Conservation (phyloP, 768 basidiomycete genomes). For the Agrocybe praecox region DNA sequence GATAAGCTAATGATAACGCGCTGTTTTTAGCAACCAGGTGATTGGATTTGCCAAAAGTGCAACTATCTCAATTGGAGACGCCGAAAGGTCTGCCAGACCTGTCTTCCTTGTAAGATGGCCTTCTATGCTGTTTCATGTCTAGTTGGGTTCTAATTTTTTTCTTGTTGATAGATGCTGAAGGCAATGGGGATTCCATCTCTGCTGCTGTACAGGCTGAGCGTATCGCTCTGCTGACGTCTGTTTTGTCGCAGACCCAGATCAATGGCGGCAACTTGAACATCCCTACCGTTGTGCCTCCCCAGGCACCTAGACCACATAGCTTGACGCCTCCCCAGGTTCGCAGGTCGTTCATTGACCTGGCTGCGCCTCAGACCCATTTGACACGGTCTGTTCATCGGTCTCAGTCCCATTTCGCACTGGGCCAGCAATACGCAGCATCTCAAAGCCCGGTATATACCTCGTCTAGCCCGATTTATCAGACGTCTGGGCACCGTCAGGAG, state of each 20-base stretch:
- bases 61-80: slow-evolving; percentile 89
- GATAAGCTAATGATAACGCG: neutral
- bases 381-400: slow-evolving; percentile 47
- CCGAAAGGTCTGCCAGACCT: slow-evolving; percentile 89
- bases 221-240: slow-evolving; percentile 76
- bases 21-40: slow-evolving; percentile 61
- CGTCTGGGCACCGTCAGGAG: slow-evolving; percentile 37
- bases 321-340: slow-evolving; percentile 48
- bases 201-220: slow-evolving; percentile 84
- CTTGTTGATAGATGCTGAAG: slow-evolving; percentile 69
- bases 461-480: slow-evolving; percentile 70
- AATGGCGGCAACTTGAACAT: slow-evolving; percentile 16
- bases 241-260: slow-evolving; percentile 60
- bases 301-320: slow-evolving; percentile 42
- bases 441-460: slow-evolving; percentile 20
- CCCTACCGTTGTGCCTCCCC: slow-evolving; percentile 15
- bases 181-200: slow-evolving; percentile 87
- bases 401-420: slow-evolving; percentile 52
- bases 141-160: slow-evolving; percentile 4
- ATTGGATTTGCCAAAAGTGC: slow-evolving; percentile 84
- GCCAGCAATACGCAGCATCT: slow-evolving; percentile 39
- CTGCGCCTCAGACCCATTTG: slow-evolving; percentile 3
- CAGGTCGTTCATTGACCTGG: slow-evolving; percentile 36
- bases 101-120: slow-evolving; percentile 69
- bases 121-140: slow-evolving; percentile 5